These are phyloP conservation scores for Monosporascus sp. DNA, from an alignment of 2,329 filamentous ascomycete genomes.

Conservation along the genomic window DNA sequence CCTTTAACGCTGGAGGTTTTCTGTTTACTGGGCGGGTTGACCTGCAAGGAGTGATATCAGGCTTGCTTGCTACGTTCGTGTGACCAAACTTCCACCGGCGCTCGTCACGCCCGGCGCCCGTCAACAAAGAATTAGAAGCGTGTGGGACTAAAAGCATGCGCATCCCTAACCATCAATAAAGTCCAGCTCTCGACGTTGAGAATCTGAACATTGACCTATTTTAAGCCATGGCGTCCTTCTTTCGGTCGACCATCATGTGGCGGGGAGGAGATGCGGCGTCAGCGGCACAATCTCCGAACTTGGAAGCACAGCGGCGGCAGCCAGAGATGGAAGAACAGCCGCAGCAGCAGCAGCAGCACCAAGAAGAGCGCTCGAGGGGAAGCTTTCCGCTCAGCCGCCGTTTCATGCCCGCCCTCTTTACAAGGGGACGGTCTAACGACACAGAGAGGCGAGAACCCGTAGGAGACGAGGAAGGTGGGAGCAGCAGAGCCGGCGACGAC, in stretches of 20 bases:
- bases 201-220: neutral
- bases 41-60: neutral
- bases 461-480: constrained; percentile 2
- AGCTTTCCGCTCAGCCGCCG: constrained; percentile 11
- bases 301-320: constrained; percentile 12
- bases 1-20: neutral
- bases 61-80: neutral
- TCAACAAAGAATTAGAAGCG: neutral
- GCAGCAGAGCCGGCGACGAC: constrained; percentile 23
- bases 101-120: neutral
- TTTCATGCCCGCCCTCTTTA: constrained; percentile 11
- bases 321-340: constrained; percentile 14
- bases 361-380: constrained; percentile 7
- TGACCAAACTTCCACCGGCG: neutral
- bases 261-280: constrained; percentile 12
- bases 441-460: constrained; percentile 8
- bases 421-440: constrained; percentile 6
- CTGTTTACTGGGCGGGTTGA: neutral
- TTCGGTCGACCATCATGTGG: constrained; percentile 15
- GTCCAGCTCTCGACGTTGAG: constrained; percentile 2
- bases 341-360: constrained; percentile 7
- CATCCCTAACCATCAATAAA: constrained; percentile 10
- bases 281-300: constrained; percentile 9
- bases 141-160: constrained; percentile 13
- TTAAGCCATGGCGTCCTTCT: constrained; percentile 16